phyloP scores from a whole-genome alignment of 306 rosid species.

The Hippophae tibetana region DNA sequence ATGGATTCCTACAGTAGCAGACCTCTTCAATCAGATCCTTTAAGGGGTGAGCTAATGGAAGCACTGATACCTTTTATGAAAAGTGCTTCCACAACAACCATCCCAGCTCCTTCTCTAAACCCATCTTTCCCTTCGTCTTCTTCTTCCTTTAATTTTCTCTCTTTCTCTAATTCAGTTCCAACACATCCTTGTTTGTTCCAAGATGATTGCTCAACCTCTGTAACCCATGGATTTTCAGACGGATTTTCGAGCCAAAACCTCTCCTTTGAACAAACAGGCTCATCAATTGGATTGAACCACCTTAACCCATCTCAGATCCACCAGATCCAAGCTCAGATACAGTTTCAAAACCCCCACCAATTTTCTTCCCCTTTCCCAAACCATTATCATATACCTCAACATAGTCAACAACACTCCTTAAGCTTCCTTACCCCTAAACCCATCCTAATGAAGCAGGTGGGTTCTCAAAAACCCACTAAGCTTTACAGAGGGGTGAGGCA shows the following conservation, averaged over 20 bases:
- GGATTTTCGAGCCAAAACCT: conserved; percentile 31
- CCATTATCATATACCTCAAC: not conserved
- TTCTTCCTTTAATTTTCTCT: conserved; percentile 3
- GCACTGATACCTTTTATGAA: conserved; percentile 97
- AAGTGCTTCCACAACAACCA: conserved; percentile 39
- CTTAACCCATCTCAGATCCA: conserved; percentile 54
- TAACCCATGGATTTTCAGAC: conserved; percentile 33
- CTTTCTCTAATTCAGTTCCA: conserved; percentile 16
- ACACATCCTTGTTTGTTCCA: conserved; percentile 28
- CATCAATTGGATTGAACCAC: conserved; percentile 48
- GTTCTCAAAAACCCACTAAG: conserved; percentile 57
- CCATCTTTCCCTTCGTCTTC: conserved; percentile 9
- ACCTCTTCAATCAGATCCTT: conserved; percentile 44
- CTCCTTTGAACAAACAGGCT: conserved; percentile 26
- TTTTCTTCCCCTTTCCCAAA: conserved; percentile 10
- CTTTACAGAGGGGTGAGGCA: conserved; percentile 93
- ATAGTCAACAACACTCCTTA: conserved; percentile 12
- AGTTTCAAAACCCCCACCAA: conserved; percentile 25
- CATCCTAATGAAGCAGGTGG: conserved; percentile 61
- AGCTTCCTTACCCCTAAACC: conserved; percentile 50
- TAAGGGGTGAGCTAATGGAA: conserved; percentile 89
- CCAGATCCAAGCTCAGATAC: conserved; percentile 69
- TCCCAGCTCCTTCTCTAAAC: conserved; percentile 19
- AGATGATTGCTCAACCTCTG: conserved; percentile 28
- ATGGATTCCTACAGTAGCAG: conserved; percentile 59